Evolutionary conservation across 108 stramenopile genomes (phyloP).

Genomic region (Hondaea fermentalgiana): DNA sequence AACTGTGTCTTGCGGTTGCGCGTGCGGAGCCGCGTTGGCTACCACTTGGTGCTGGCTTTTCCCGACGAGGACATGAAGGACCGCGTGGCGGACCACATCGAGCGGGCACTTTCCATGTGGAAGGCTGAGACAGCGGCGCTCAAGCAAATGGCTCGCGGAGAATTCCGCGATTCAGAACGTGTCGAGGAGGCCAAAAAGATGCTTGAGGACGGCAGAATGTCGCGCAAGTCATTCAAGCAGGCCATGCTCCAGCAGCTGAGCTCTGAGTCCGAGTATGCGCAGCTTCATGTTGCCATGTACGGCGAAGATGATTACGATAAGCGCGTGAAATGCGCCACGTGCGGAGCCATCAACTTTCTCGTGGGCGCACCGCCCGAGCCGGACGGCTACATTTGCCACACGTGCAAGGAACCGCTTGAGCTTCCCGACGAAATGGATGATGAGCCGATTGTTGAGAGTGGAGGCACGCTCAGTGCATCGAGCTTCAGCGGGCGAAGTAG

Average conservation of each 20-base stretch:
- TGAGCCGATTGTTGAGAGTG: too few relatives aligned
- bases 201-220: background rate
- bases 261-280: background rate
- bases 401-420: background rate
- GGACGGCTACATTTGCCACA: background rate
- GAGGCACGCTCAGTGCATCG: too few relatives aligned
- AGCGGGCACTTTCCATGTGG: background rate
- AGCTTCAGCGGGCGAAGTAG: too few relatives aligned
- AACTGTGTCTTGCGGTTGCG: background rate
- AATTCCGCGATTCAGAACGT: background rate
- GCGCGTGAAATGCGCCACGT: background rate
- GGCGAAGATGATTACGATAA: background rate
- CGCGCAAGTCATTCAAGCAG: background rate
- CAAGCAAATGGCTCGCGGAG: background rate
- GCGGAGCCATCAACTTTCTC: background rate
- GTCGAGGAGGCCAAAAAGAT: background rate
- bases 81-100: background rate
- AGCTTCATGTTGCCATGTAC: background rate
- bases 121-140: background rate
- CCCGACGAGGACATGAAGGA: background rate
- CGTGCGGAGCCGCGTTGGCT: background rate
- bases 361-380: background rate
- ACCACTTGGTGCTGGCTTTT: background rate
- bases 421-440: background rate
- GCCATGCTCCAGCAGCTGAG: background rate